Evolutionary conservation across 2,329 filamentous ascomycete species (phyloP), one percentile per base, ranked within the genome.

Genomic region (Neurospora sp.): DNA sequence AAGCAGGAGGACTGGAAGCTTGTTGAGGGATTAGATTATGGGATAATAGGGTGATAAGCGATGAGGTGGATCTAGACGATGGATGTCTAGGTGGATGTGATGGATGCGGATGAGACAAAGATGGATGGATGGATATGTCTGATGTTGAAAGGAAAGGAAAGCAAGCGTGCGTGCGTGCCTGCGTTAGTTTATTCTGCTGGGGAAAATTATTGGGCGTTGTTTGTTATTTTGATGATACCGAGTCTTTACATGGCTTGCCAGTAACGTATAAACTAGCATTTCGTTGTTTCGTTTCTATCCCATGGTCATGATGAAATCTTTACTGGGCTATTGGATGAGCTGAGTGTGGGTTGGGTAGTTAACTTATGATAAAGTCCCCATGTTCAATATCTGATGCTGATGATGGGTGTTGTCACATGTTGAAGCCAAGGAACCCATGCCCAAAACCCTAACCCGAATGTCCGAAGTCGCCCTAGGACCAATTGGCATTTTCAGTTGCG

Each of bases 1-100:
- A 79, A 69, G 81, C 83, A 73, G 85, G 74, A 81, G 84, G 57
- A 89, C 88, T 81, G 83, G 87, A 83, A 84, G 87, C 89, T 39
- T 68, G 76, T 68, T 40, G 39, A 41, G 52, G 23, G 23, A 40
- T 69, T 66, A 37, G 15, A 36, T 33, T 0, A 28, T 33, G 23
- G 15, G 23, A 62, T 33, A 17, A 62, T 36, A 5, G 2, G 12
- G 52, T 10, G 52, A 62, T 62, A 10, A 33, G 17, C 0, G 52
- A 17, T 62, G 23, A 8, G 19, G 17, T 57, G 46, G 12, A 33
- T 28, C 11, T 33, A 57, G 46, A 57, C 6, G 23, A 57, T 46
- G 19, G 41, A 46, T 23, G 43, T 23, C 43, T 46, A 46, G n/a
- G 41, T 43, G 41, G 17, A 43, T 43, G 40, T n/a, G 40, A 12